Evolutionary conservation across 257 asterid species (phyloP).

Genomic region (Sherardia arvensis): DNA sequence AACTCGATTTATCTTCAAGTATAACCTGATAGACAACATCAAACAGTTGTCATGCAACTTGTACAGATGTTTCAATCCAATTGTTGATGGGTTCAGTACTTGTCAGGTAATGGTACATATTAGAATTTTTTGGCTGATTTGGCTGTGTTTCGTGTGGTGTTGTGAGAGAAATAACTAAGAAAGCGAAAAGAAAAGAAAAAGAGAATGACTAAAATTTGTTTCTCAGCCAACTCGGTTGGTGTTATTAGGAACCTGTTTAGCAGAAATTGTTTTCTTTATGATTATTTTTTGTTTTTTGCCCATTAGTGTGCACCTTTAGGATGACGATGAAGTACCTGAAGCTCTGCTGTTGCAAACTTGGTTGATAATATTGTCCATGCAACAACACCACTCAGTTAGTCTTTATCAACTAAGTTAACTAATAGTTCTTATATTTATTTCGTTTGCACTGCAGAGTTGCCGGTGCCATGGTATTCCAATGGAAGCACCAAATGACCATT

Average conservation of each 20-base stretch:
- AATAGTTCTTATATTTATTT: slow-evolving; percentile 10
- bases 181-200: neutral
- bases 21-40: slow-evolving; percentile 35
- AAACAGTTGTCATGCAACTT: slow-evolving; percentile 76
- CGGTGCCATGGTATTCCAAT: slow-evolving; percentile 82
- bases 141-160: neutral
- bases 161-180: neutral
- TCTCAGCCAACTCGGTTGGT: neutral
- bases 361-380: neutral
- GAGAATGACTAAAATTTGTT: neutral
- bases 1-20: slow-evolving; percentile 66
- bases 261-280: neutral
- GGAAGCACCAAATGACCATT: slow-evolving; percentile 29
- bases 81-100: slow-evolving; percentile 47
- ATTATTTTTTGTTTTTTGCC: neutral
- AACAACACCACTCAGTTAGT: neutral
- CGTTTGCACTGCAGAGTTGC: slow-evolving; percentile 60
- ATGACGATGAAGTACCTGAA: neutral
- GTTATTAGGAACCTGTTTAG: neutral
- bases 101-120: slow-evolving; percentile 45
- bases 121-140: neutral
- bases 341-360: neutral
- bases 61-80: slow-evolving; percentile 38
- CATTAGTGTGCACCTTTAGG: neutral
- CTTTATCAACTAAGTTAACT: neutral